phyloP scores from a whole-genome alignment of 2,329 filamentous ascomycete genomes.

The Ramichloridium luteum region DNA sequence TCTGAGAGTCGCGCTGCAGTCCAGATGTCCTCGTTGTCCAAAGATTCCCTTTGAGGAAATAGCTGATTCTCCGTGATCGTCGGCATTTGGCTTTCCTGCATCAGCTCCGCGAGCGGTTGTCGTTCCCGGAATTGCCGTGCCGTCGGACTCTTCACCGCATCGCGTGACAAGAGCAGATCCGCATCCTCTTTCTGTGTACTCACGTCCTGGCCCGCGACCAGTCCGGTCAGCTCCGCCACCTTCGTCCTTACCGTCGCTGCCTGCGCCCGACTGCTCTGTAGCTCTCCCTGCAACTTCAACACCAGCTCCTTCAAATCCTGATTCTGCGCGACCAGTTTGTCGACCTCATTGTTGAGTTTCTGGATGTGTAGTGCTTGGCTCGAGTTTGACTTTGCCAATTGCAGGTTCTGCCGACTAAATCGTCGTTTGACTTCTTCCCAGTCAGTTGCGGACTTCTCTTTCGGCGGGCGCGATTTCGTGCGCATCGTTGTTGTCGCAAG shows the following conservation, averaged over 20 bases:
- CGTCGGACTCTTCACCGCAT: slow-evolving; percentile 13
- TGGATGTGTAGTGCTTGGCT: slow-evolving; percentile 66
- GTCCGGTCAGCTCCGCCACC: slow-evolving; percentile 54
- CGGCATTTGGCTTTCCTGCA: slow-evolving; percentile 37
- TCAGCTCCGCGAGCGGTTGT: slow-evolving; percentile 21
- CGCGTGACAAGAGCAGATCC: slow-evolving; percentile 5
- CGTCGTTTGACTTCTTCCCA: slow-evolving; percentile 55
- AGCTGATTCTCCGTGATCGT: slow-evolving; percentile 59
- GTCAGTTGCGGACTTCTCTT: slow-evolving; percentile 16
- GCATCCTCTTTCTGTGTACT: slow-evolving; percentile 13
- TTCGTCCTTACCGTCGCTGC: slow-evolving; percentile 57
- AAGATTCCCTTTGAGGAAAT: slow-evolving; percentile 50
- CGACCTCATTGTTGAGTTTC: slow-evolving; percentile 61
- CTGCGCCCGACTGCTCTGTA: slow-evolving; percentile 46
- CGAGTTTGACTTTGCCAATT: slow-evolving; percentile 67
- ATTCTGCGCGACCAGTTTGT: slow-evolving; percentile 66
- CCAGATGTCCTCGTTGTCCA: slow-evolving; percentile 50
- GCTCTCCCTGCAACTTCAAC: slow-evolving; percentile 54
- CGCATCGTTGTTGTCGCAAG: too few relatives aligned
- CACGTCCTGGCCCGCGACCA: slow-evolving; percentile 53
- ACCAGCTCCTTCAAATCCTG: slow-evolving; percentile 59
- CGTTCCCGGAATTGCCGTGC: slow-evolving; percentile 21
- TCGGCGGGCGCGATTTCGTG: slow-evolving; percentile 19
- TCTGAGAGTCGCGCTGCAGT: slow-evolving; percentile 40
- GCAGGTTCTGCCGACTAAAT: slow-evolving; percentile 72